Evolutionary conservation across 139 green algal species (phyloP).

Genomic region (Chlorella sorokiniana): DNA sequence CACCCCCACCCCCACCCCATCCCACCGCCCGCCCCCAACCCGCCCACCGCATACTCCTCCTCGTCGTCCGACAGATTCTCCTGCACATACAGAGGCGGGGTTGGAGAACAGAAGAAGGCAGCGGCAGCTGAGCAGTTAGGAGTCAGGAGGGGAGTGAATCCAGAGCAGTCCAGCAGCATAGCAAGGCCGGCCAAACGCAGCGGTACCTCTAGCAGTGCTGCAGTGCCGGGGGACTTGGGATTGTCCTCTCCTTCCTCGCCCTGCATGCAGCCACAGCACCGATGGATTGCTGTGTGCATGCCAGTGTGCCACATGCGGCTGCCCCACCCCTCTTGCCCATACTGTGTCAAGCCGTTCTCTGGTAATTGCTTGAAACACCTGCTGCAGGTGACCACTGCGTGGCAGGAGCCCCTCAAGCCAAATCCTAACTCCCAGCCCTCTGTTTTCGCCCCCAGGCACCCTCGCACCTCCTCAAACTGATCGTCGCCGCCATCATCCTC

Average conservation of each 20-base stretch:
- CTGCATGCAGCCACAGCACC: slow-evolving; percentile 4
- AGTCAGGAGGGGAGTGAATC: background rate
- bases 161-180: background rate
- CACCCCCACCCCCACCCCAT: background rate
- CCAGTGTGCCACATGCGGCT: too few species aligned
- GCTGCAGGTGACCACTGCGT: too few species aligned
- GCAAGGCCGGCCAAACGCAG: background rate
- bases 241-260: slow-evolving; percentile 21
- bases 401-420: background rate
- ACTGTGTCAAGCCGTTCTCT: too few species aligned
- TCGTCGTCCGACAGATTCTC: slow-evolving; percentile 28
- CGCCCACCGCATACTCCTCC: slow-evolving; percentile 36
- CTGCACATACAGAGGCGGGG: background rate
- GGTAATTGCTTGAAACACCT: too few species aligned
- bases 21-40: background rate
- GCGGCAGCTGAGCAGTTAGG: background rate
- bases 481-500: slow-evolving; percentile 47
- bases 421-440: background rate
- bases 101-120: background rate
- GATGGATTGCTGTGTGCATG: too few species aligned
- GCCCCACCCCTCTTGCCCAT: too few species aligned
- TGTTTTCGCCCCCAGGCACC: background rate
- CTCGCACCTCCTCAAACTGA: slow-evolving; percentile 33
- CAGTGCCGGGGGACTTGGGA: slow-evolving; percentile 5
- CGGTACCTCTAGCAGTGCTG: slow-evolving; percentile 11